Base-by-base conservation (phyloP, 2,329 filamentous ascomycete species). In the Camillea tinctor region DNA sequence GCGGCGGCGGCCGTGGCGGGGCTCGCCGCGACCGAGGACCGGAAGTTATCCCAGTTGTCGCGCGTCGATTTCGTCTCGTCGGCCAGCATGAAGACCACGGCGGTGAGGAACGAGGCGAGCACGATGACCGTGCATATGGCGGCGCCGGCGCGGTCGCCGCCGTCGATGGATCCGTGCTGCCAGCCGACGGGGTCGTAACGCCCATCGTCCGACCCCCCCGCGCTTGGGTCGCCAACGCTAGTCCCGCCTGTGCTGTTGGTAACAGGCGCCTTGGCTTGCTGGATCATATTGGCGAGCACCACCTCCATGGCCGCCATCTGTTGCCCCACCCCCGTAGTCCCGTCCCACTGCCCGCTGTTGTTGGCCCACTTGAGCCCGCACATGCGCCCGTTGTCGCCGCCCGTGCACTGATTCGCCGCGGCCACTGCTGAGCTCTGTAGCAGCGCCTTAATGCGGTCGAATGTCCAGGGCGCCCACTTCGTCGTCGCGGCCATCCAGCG, bases 251-350 rank as follows among this genome's bases (percentile, higher is more conserved):
- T 81, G 13, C 60, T 65, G 9, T 76, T 75, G 0, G 78, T 79
- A 24, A 77, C 72, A 4, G 78, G 77, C 1, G 68, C 61, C 13
- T 74, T 68, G 7, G 73, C 76, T 63, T 79, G 63, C 40, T 78
- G 66, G 54, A 89, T 82, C 71, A 88, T 78, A 66, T 85, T 87
- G 44, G 82, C 81, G 52, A 90, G 80, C 6, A 89, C 81, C 9
- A 89, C 79, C 68, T 90, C 86, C 71, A 91, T 76, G 2, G 84
- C 87, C 1, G 84, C 81, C 88, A 91, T 91, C 73, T 90, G 87
- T 72, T 90, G 87, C 4, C 88, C 88, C 1, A 90, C 82, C 6
- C 88, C 88, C 6, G 79, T 81, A 1, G 78, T 79, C 22, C 84
- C 84, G 70, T 90, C 86, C 73, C 82, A 89, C 8, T 73, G 72